Evolutionary conservation across 2,329 filamentous ascomycete species (phyloP).

Genomic region (Samsoniella hepiali): DNA sequence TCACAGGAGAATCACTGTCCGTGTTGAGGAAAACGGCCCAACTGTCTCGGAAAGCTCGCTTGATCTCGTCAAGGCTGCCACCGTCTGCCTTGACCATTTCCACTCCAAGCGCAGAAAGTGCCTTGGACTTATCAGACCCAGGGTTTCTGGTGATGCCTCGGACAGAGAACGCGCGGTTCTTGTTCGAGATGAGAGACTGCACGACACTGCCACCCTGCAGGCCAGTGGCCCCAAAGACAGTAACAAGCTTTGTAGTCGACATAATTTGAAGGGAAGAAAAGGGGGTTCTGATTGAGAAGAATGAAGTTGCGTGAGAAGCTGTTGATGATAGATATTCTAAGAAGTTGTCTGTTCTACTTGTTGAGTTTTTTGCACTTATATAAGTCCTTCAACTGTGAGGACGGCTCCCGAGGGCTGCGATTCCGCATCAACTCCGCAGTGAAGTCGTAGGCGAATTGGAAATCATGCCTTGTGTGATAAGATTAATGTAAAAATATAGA

Average conservation of each 20-base stretch:
- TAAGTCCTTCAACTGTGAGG: neutral
- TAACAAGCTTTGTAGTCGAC: slow-evolving; percentile 29
- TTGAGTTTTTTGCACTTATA: neutral
- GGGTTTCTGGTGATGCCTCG: slow-evolving; percentile 31
- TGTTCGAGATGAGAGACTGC: slow-evolving; percentile 31
- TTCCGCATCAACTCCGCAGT: neutral
- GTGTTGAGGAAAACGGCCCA: slow-evolving; percentile 35
- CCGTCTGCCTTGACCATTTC: slow-evolving; percentile 33
- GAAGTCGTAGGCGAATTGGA: neutral
- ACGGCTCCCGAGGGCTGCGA: neutral
- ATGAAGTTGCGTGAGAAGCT: neutral
- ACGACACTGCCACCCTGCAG: slow-evolving; percentile 32
- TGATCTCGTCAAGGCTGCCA: slow-evolving; percentile 13
- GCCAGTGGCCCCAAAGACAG: slow-evolving; percentile 33
- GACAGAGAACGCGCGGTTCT: slow-evolving; percentile 26
- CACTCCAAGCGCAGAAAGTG: slow-evolving; percentile 26
- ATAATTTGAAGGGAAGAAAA: no score
- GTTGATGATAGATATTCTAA: neutral
- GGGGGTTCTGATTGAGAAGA: neutral
- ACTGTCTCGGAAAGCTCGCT: slow-evolving; percentile 30
- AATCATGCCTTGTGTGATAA: neutral
- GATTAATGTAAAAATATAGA: no score
- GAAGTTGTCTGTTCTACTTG: neutral
- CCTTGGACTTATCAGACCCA: slow-evolving; percentile 29
- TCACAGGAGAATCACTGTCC: slow-evolving; percentile 32